These are phyloP conservation scores for Haematococcus sp. DNA, from an alignment of 139 green algal genomes.

Conservation along the genomic window DNA sequence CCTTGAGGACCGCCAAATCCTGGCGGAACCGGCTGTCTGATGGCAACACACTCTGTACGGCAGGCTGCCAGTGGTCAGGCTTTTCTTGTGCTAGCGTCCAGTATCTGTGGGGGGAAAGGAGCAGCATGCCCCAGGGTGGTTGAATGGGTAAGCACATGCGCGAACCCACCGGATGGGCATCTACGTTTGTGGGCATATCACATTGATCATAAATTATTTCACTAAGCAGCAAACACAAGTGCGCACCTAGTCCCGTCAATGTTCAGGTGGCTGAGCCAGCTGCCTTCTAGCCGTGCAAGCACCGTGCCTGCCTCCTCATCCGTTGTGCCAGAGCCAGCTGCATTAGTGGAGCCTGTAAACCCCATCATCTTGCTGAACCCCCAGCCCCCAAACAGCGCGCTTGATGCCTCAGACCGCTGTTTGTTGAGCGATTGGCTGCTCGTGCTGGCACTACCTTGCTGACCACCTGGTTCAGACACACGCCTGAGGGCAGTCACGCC, in stretches of 20 bases:
- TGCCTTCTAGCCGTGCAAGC: constrained; percentile 52
- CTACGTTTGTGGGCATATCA: too few species aligned
- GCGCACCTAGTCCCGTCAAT: constrained; percentile 54
- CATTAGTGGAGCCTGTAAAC: neutral
- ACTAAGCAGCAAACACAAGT: neutral
- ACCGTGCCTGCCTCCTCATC: neutral
- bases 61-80: constrained; percentile 44
- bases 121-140: too few species aligned
- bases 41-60: constrained; percentile 37
- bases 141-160: too few species aligned
- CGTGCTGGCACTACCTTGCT: too few species aligned
- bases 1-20: constrained; percentile 54
- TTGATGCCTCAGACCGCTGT: too few species aligned
- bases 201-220: too few species aligned
- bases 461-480: too few species aligned
- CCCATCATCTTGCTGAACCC: constrained; percentile 2
- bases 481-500: too few species aligned
- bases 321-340: neutral
- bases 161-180: too few species aligned
- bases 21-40: constrained; percentile 60
- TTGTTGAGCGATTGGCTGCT: too few species aligned
- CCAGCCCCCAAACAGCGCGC: too few species aligned
- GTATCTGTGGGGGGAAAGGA: constrained; percentile 37
- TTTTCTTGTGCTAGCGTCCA: constrained; percentile 57
- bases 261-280: constrained; percentile 80